Evolutionary conservation across 371 early-diverging fungal species (phyloP).

Genomic region (Rhizopus microsporus): DNA sequence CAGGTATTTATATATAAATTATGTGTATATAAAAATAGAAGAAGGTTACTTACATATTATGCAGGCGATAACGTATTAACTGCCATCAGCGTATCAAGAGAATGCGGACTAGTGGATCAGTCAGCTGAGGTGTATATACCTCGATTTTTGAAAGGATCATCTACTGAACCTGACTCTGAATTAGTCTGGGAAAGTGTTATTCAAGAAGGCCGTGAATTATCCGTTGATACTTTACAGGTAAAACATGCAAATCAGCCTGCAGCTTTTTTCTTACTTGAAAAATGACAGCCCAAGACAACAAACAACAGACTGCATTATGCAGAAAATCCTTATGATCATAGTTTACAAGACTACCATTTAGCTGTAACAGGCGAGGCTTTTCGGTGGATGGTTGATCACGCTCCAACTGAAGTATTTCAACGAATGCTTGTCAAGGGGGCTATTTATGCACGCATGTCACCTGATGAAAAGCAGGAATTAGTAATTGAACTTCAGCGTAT

Average conservation of each 20-base stretch:
- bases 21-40: background rate
- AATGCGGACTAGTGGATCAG: constrained; percentile 78
- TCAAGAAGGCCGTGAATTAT: constrained; percentile 57
- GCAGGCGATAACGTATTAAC: constrained; percentile 96
- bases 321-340: constrained; percentile 19
- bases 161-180: constrained; percentile 53
- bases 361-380: constrained; percentile 97
- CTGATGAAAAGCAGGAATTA: constrained; percentile 96
- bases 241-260: constrained; percentile 2
- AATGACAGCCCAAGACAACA: background rate
- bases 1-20: constrained; percentile 57
- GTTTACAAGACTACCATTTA: constrained; percentile 57
- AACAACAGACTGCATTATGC: constrained; percentile 3
- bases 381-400: constrained; percentile 90
- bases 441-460: constrained; percentile 99
- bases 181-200: constrained; percentile 77
- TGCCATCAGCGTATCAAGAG: constrained; percentile 94
- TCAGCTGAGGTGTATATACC: constrained; percentile 61
- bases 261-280: background rate
- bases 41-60: background rate
- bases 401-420: constrained; percentile 63
- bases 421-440: constrained; percentile 89
- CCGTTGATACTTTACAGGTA: constrained; percentile 66
- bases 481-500: constrained; percentile 87
- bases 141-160: constrained; percentile 53